A percentile compares a stretch with the other conserved stretches of the same genome.
These are phyloP conservation scores for Lasiodiplodia hormozganensis DNA, from an alignment of 2,329 filamentous ascomycete species.

Conservation along the genomic window DNA sequence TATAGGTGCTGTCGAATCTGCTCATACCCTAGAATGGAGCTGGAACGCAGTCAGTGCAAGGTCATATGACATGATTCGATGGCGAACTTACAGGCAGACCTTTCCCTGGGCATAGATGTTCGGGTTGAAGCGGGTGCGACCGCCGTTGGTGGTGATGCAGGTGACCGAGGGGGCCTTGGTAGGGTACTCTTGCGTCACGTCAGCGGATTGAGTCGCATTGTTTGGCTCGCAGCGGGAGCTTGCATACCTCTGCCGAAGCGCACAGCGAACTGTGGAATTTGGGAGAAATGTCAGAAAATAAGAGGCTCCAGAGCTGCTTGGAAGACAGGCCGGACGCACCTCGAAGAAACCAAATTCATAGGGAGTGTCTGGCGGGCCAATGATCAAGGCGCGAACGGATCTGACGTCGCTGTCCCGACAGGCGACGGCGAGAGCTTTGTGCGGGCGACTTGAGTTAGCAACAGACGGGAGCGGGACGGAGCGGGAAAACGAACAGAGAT, in stretches of 20 bases:
- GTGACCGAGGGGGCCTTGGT: conserved; percentile 66
- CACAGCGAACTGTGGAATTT: conserved; percentile 68
- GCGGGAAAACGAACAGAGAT: conserved; percentile 71
- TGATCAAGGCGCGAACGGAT: conserved; percentile 83
- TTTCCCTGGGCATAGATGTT: conserved; percentile 94
- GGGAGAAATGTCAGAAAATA: not conserved
- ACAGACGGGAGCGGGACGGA: conserved; percentile 17
- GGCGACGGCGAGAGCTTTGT: conserved; percentile 79
- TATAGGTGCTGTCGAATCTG: conserved; percentile 29
- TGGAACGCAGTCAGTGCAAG: conserved; percentile 44
- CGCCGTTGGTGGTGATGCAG: conserved; percentile 85
- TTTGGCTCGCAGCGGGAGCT: conserved; percentile 2
- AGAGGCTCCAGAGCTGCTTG: not conserved
- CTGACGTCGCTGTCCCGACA: conserved; percentile 89
- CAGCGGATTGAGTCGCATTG: not conserved
- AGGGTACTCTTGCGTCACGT: conserved; percentile 75
- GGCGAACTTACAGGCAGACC: conserved; percentile 78
- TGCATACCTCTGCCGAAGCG: conserved; percentile 74
- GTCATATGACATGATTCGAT: not conserved
- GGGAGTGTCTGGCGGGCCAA: conserved; percentile 91
- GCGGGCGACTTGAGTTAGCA: conserved; percentile 34
- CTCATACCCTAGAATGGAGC: conserved; percentile 82
- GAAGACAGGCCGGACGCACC: conserved; percentile 57
- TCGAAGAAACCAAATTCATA: conserved; percentile 99
- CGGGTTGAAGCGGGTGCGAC: conserved; percentile 89